Percentiles rank a stretch among this genome's conserved stretches.
phyloP scores from a whole-genome alignment of 2,329 filamentous ascomycete genomes.

The Epichloe typhina region DNA sequence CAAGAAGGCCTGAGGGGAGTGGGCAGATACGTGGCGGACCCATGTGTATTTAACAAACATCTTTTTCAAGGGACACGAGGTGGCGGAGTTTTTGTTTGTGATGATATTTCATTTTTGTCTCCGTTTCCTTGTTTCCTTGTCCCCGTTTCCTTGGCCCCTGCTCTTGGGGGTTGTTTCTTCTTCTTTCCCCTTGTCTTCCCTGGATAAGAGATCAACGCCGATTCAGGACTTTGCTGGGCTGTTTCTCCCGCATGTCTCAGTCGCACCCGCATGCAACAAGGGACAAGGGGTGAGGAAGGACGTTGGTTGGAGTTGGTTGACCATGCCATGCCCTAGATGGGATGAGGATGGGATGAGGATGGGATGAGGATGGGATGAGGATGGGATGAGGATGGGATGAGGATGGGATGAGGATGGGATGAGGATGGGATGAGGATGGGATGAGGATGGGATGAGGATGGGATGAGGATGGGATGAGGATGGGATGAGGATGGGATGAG shows the following conservation, averaged over 20 bases:
- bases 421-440: not conserved
- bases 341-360: not conserved
- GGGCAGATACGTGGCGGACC: not conserved
- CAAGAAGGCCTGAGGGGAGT: not conserved
- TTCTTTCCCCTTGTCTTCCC: too few relatives aligned
- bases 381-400: not conserved
- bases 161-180: too few relatives aligned
- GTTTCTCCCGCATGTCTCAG: slow-evolving; percentile 3
- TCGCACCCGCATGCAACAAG: slow-evolving; percentile 2
- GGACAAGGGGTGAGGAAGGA: not conserved
- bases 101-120: not conserved
- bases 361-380: not conserved
- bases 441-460: not conserved
- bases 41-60: not conserved
- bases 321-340: not conserved
- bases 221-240: not conserved
- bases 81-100: not conserved
- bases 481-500: not conserved
- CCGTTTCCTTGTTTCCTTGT: not conserved
- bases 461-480: not conserved
- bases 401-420: not conserved
- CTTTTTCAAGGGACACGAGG: not conserved
- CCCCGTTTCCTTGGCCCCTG: not conserved
- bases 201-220: too few relatives aligned
- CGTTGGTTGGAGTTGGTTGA: too few relatives aligned